phyloP scores from a whole-genome alignment of 805 yeast genomes.

The Clavispora asparagi region DNA sequence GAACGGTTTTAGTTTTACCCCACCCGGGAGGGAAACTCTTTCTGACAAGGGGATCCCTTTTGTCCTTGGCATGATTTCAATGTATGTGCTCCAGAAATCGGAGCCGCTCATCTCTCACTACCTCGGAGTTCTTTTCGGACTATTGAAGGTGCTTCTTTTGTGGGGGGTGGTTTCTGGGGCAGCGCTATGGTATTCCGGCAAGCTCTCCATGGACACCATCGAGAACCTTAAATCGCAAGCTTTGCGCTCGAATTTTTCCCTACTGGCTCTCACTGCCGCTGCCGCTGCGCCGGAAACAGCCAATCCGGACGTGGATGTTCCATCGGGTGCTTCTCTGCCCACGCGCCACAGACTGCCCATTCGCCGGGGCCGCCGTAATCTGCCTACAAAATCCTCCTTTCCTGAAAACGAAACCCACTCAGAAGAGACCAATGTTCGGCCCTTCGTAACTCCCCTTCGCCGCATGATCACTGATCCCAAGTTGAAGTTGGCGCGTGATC shows the following conservation, averaged over 20 bases:
- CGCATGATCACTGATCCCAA: background rate
- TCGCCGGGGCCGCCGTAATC: background rate
- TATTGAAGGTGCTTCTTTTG: constrained; percentile 19
- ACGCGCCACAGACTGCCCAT: background rate
- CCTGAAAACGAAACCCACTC: background rate
- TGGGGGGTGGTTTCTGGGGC: constrained; percentile 22
- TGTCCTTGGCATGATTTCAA: constrained; percentile 21
- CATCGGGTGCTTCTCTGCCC: background rate
- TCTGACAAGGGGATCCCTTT: constrained; percentile 13
- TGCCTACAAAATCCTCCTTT: background rate
- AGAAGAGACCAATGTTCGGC: background rate
- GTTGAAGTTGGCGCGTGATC: background rate
- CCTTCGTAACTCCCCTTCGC: background rate
- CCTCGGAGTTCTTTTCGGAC: constrained; percentile 13
- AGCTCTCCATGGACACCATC: constrained; percentile 9
- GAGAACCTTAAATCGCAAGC: background rate
- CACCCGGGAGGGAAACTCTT: background rate
- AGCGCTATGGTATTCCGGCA: constrained; percentile 27
- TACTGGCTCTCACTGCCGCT: background rate
- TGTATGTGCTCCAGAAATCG: constrained; percentile 17
- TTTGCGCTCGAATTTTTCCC: background rate
- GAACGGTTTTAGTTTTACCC: background rate
- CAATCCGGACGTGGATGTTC: background rate
- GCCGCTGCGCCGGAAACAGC: background rate
- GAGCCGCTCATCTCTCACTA: constrained; percentile 20